These are phyloP conservation scores for Colletotrichum australisinense DNA, from an alignment of 2,329 filamentous ascomycete species.

Conservation along the genomic window DNA sequence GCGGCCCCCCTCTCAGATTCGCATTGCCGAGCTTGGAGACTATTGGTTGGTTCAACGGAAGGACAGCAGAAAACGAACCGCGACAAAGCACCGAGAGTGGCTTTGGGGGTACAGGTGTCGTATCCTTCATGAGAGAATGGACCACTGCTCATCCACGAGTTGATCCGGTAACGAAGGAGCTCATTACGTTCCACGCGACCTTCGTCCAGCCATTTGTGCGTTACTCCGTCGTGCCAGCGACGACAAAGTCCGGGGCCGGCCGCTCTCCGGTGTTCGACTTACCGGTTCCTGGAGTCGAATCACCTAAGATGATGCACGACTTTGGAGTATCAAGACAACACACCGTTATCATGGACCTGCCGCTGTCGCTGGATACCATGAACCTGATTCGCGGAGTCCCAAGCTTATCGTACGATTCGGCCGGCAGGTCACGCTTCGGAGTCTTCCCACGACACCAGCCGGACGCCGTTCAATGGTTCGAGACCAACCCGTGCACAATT, in stretches of 20 bases:
- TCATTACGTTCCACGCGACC: slow-evolving; percentile 75
- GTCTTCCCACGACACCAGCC: slow-evolving; percentile 74
- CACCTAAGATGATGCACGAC: slow-evolving; percentile 81
- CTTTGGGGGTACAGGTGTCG: slow-evolving; percentile 66
- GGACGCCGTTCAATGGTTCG: slow-evolving; percentile 71
- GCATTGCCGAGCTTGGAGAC: slow-evolving; percentile 73
- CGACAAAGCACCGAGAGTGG: slow-evolving; percentile 42
- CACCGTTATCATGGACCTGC: slow-evolving; percentile 77
- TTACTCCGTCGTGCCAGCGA: slow-evolving; percentile 62
- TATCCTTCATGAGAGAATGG: slow-evolving; percentile 76
- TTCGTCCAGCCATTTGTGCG: slow-evolving; percentile 75
- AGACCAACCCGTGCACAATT: slow-evolving; percentile 75
- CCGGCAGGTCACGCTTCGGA: slow-evolving; percentile 70
- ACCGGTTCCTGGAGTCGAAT: slow-evolving; percentile 69
- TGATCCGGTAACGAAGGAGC: slow-evolving; percentile 72
- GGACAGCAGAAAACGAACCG: slow-evolving; percentile 62
- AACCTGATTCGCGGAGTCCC: slow-evolving; percentile 68
- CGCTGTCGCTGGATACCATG: slow-evolving; percentile 72
- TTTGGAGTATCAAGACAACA: slow-evolving; percentile 74
- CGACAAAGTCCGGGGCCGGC: not conserved
- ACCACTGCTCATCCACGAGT: slow-evolving; percentile 77
- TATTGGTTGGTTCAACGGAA: slow-evolving; percentile 77
- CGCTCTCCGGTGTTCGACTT: slow-evolving; percentile 56
- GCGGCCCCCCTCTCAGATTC: slow-evolving; percentile 75
- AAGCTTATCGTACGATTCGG: slow-evolving; percentile 69